These are phyloP conservation scores for Amylostereum chailletii DNA, from an alignment of 1,284 basidiomycete genomes.

Conservation along the genomic window DNA sequence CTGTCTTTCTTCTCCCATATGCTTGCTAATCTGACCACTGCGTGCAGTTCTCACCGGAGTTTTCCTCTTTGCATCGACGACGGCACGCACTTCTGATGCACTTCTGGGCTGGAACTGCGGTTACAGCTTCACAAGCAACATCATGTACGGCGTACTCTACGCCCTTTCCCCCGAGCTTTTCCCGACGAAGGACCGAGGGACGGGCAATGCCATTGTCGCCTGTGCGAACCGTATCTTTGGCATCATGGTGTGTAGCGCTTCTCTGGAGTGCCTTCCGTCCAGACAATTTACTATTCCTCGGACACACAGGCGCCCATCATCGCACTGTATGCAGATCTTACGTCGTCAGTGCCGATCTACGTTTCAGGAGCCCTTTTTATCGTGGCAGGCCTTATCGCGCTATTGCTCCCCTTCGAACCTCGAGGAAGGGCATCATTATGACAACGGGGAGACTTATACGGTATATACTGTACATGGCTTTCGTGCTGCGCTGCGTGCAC, in stretches of 20 bases:
- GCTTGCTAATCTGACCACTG: not conserved
- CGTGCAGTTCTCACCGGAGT: constrained; percentile 49
- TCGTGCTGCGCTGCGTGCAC: no score
- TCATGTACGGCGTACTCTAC: constrained; percentile 71
- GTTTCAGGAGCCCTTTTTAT: constrained; percentile 61
- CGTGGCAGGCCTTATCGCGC: constrained; percentile 47
- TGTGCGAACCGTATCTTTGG: constrained; percentile 57
- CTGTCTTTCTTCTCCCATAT: not conserved
- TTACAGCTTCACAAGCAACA: constrained; percentile 52
- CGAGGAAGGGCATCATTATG: constrained; percentile 57
- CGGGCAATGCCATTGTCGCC: constrained; percentile 60
- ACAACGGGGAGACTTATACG: not conserved
- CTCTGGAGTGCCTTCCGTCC: not conserved
- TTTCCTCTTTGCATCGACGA: constrained; percentile 64
- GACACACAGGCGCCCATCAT: constrained; percentile 52
- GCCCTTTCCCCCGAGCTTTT: constrained; percentile 62
- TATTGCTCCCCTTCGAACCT: constrained; percentile 67
- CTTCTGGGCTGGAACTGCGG: constrained; percentile 71
- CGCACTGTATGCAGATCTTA: constrained; percentile 51
- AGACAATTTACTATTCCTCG: not conserved
- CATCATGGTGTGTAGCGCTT: constrained; percentile 34
- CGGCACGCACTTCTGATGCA: constrained; percentile 49
- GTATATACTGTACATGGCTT: no score
- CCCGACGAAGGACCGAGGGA: constrained; percentile 63
- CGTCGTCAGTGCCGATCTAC: constrained; percentile 62